These are phyloP conservation scores for Ophiostoma sp. DNA, from an alignment of 2,329 filamentous ascomycete genomes.

Conservation along the genomic window DNA sequence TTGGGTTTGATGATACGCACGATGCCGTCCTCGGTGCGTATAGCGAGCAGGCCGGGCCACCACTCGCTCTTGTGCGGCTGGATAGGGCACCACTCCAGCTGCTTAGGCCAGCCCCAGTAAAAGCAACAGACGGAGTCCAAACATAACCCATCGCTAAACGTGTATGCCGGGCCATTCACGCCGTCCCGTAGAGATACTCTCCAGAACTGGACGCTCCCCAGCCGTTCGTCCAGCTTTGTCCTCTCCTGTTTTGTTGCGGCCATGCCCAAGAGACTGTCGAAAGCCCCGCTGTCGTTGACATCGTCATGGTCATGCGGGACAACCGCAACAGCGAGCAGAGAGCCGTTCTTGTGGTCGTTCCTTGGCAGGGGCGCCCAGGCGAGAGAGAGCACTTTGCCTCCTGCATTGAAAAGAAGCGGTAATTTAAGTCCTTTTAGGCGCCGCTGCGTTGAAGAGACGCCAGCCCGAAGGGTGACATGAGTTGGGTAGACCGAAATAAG, in stretches of 20 bases:
- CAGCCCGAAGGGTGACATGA: not conserved
- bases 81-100: constrained; percentile 56
- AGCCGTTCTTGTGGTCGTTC: constrained; percentile 39
- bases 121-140: constrained; percentile 49
- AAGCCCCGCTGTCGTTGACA: constrained; percentile 37
- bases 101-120: constrained; percentile 51
- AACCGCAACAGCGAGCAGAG: constrained; percentile 52
- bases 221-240: constrained; percentile 41
- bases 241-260: not conserved
- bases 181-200: constrained; percentile 44
- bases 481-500: not conserved
- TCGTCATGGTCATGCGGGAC: constrained; percentile 54
- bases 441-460: not conserved
- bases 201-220: constrained; percentile 55
- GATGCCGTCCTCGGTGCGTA: constrained; percentile 53
- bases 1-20: constrained; percentile 51
- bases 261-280: constrained; percentile 21
- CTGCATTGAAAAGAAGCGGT: constrained; percentile 50
- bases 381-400: constrained; percentile 54
- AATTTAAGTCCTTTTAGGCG: too few species aligned
- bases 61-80: constrained; percentile 34
- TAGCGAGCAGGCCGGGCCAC: constrained; percentile 45
- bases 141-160: constrained; percentile 32
- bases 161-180: not conserved
- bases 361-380: constrained; percentile 51